Evolutionary conservation across 2,329 filamentous ascomycete species (phyloP).

Genomic region (Aspergillus pseudoglaucus): DNA sequence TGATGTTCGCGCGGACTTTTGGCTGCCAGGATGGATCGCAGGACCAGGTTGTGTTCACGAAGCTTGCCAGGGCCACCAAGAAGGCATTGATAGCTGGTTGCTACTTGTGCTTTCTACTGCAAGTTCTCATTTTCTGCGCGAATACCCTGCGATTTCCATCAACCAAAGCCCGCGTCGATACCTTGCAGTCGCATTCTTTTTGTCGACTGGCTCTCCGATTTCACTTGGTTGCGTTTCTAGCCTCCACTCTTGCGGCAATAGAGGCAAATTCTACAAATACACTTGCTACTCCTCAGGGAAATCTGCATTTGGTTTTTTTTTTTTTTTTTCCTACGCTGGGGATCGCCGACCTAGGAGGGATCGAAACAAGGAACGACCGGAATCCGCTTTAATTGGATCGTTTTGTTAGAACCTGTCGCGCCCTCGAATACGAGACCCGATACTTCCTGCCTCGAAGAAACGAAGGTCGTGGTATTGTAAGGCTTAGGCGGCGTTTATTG

Average conservation of each 20-base stretch:
- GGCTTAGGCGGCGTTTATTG: neutral
- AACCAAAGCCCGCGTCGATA: conserved; percentile 6
- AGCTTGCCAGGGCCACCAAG: conserved; percentile 10
- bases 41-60: conserved; percentile 10
- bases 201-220: conserved; percentile 11
- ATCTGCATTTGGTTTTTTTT: neutral
- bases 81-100: conserved; percentile 11
- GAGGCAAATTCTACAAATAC: conserved; percentile 5
- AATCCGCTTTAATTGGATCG: neutral
- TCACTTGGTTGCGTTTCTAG: conserved; percentile 9
- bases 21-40: conserved; percentile 9
- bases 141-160: neutral
- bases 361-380: neutral
- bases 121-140: conserved; percentile 5
- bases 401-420: neutral
- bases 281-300: neutral
- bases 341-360: neutral
- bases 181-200: conserved; percentile 13
- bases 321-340: neutral
- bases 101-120: conserved; percentile 6
- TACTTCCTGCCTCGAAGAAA: neutral
- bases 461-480: neutral
- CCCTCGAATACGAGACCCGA: neutral
- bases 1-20: conserved; percentile 1
- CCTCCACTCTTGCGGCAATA: neutral